Evolutionary conservation across 2,329 filamentous ascomycete genomes (phyloP).

Genomic region (Cladosporium halotolerans): DNA sequence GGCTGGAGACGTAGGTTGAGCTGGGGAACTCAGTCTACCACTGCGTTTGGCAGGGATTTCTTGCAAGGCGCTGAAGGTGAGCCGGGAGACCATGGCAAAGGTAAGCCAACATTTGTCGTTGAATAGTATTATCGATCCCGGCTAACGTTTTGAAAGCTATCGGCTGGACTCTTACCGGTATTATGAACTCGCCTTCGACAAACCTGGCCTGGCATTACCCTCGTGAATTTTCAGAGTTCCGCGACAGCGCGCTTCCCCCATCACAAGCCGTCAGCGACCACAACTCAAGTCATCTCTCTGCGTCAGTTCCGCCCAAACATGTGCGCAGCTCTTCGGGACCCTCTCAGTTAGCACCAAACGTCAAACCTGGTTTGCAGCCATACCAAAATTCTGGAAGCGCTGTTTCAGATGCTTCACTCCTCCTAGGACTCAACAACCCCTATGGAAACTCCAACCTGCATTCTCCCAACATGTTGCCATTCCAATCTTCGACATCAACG

Average conservation of each 20-base stretch:
- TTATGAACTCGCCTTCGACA: slow-evolving; percentile 76
- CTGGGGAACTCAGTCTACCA: slow-evolving; percentile 29
- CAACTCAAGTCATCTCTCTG: slow-evolving; percentile 14
- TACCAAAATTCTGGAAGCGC: slow-evolving; percentile 9
- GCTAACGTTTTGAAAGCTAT: slow-evolving; percentile 46
- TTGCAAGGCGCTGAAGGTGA: slow-evolving; percentile 9
- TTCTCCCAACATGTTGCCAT: slow-evolving; percentile 2
- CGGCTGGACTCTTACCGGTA: slow-evolving; percentile 82
- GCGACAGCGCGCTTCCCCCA: not conserved
- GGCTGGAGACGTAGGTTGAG: slow-evolving; percentile 45
- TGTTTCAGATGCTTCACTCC: slow-evolving; percentile 17
- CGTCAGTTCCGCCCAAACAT: not conserved
- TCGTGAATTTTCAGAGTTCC: slow-evolving; percentile 33
- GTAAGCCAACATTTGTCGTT: not conserved
- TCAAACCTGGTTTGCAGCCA: not conserved
- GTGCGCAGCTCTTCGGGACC: slow-evolving; percentile 3
- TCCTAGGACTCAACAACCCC: slow-evolving; percentile 46
- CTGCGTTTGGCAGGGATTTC: slow-evolving; percentile 10
- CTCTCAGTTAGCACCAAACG: not conserved
- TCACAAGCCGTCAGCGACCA: slow-evolving; percentile 10
- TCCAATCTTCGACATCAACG: slow-evolving; percentile 1
- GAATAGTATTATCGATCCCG: not conserved
- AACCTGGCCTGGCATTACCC: slow-evolving; percentile 78
- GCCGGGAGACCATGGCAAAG: slow-evolving; percentile 7
- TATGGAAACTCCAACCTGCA: slow-evolving; percentile 24